Evolutionary conservation across 331 rosid genomes (phyloP), one percentile per base, ranked within the genome.

Genomic region (Rosa hybrid): DNA sequence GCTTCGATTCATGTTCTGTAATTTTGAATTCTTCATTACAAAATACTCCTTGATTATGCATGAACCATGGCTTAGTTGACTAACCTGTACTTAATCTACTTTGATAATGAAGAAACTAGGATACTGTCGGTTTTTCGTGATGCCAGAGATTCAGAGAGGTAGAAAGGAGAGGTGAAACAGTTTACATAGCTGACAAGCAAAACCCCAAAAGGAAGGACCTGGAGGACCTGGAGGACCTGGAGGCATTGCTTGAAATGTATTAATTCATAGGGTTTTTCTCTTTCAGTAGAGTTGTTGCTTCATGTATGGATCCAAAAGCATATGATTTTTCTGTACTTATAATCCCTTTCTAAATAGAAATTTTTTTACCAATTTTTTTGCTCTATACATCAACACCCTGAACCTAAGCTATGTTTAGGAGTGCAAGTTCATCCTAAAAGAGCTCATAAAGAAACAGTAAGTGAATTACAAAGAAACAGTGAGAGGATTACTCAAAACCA

Each of bases 51-150:
- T 21, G 64, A 57, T 57, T 57, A 57, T 57, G 64, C 30, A 57
- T 21, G 30, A 21, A 21, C 67, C 25, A 11, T 10, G 11, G 41
- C 68, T 12, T 25, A 27, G 42, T 62, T 59, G 38, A 41, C 20
- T 68, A 68, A 68, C 72, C 13, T 18, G 46, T 38, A 27, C 20
- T 13, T 38, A 2, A 6, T 75, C 12, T 16, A 25, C 14, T 30
- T 59, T 67, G 71, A 38, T 38, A 16, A 62, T 39, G 49, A 76
- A 68, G 60, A 76, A 42, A 59, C 71, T 5, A 76, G 79, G 71
- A 76, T 60, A 44, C 12, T 45, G 57, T 16, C 44, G 71, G 45
- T 50, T 20, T 10, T 39, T 18, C 45, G n/a, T 30, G 44, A 59
- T 59, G 44, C 54, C 34, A 59, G 16, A 21, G 34, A 21, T 59